Conservation (phyloP, 1,139 yeast genomes). For the Lodderomyces theae region DNA sequence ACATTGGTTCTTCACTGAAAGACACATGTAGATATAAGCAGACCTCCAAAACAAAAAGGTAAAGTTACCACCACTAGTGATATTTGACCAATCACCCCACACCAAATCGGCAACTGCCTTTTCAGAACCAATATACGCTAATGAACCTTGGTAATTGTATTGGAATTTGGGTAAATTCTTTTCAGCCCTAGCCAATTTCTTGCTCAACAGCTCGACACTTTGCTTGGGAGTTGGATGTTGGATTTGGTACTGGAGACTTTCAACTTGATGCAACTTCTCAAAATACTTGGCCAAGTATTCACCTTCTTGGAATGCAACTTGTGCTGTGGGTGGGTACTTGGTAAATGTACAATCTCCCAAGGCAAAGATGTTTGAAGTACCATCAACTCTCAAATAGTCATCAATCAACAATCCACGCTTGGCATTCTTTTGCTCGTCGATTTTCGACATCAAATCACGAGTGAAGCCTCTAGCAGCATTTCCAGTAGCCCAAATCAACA, state of each 20-base stretch:
- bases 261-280: slow-evolving; percentile 66
- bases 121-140: slow-evolving; percentile 85
- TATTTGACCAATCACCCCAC: slow-evolving; percentile 82
- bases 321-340: slow-evolving; percentile 93
- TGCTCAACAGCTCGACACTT: slow-evolving; percentile 38
- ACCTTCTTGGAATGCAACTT: slow-evolving; percentile 96
- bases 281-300: slow-evolving; percentile 72
- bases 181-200: slow-evolving; percentile 40
- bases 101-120: slow-evolving; percentile 91
- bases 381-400: slow-evolving; percentile 79
- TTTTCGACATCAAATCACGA: slow-evolving; percentile 60
- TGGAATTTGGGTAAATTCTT: slow-evolving; percentile 56
- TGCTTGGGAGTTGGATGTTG: slow-evolving; percentile 27
- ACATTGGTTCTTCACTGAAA: slow-evolving; percentile 82
- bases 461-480: slow-evolving; percentile 84
- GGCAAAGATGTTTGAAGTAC: slow-evolving; percentile 81
- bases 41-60: slow-evolving; percentile 94
- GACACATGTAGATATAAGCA: slow-evolving; percentile 89
- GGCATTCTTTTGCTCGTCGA: slow-evolving; percentile 82
- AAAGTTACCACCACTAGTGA: slow-evolving; percentile 78
- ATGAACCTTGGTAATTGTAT: slow-evolving; percentile 69
- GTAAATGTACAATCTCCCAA: slow-evolving; percentile 93
- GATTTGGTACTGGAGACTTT: slow-evolving; percentile 49
- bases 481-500: slow-evolving; percentile 97
- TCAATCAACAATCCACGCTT: slow-evolving; percentile 87